These are phyloP conservation scores for Zygotorulaspora danielsina DNA, from an alignment of 805 yeast species.

Conservation along the genomic window DNA sequence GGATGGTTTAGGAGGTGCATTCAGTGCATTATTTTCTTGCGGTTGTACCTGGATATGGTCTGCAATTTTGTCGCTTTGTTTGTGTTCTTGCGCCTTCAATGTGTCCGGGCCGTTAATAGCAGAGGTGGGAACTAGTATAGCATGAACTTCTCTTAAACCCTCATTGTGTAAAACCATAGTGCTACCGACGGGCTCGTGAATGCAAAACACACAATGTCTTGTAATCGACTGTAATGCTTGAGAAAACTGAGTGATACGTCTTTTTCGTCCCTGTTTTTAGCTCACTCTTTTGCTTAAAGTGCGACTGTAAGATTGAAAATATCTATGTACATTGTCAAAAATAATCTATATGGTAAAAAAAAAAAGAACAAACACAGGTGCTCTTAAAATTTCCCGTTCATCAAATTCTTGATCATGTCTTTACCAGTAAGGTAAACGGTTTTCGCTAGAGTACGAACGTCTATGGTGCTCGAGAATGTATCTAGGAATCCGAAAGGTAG, in stretches of 20 bases:
- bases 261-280: neutral
- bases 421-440: slow-evolving; percentile 72
- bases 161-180: slow-evolving; percentile 13
- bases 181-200: neutral
- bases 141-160: slow-evolving; percentile 13
- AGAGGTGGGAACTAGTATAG: slow-evolving; percentile 11
- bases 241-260: slow-evolving; percentile 2
- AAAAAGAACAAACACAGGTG: neutral
- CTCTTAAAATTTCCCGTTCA: slow-evolving; percentile 61
- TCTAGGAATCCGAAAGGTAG: slow-evolving; percentile 92
- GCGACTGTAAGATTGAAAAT: no score
- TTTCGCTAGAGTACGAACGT: slow-evolving; percentile 58
- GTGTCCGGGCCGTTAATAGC: neutral
- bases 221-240: slow-evolving; percentile 7
- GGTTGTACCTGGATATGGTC: neutral
- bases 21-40: neutral
- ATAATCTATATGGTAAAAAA: no score
- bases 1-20: slow-evolving; percentile 6
- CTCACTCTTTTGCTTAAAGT: no score
- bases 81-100: neutral
- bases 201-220: neutral
- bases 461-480: slow-evolving; percentile 74
- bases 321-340: no score
- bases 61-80: neutral
- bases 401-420: slow-evolving; percentile 69